Evolutionary conservation across 352 stramenopile genomes (phyloP).

Genomic region (Phytophthora lateralis): DNA sequence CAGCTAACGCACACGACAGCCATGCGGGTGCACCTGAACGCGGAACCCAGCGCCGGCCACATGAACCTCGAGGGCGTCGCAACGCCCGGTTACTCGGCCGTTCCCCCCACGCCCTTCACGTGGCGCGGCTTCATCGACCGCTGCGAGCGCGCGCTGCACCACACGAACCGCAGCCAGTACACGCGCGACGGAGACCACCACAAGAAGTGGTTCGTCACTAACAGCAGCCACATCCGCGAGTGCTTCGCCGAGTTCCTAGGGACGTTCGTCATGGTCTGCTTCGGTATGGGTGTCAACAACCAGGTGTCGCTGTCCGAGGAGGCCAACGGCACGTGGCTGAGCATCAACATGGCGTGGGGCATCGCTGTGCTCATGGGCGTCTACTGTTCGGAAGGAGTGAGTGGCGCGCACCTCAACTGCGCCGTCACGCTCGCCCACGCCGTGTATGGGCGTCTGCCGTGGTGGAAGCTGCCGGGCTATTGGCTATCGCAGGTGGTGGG

Average conservation of each 20-base stretch:
- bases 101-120: neutral
- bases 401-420: constrained; percentile 61
- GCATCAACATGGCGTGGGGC: constrained; percentile 61
- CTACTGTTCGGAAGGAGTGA: constrained; percentile 55
- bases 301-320: constrained; percentile 55
- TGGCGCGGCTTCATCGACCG: constrained; percentile 8
- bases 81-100: neutral
- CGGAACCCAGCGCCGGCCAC: neutral
- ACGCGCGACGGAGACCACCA: constrained; percentile 22
- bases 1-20: neutral
- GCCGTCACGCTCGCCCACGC: constrained; percentile 58
- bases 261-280: constrained; percentile 57
- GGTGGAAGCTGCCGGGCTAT: constrained; percentile 54
- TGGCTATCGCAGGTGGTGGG: constrained; percentile 45
- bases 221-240: constrained; percentile 38
- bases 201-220: constrained; percentile 30
- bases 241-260: constrained; percentile 54
- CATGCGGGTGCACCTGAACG: neutral
- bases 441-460: constrained; percentile 47
- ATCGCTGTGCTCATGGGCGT: constrained; percentile 64
- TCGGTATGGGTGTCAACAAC: constrained; percentile 68
- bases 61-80: neutral
- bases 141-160: constrained; percentile 36
- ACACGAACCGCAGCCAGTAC: constrained; percentile 41
- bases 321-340: constrained; percentile 59